Evolutionary conservation across 805 yeast genomes (phyloP), one percentile per base, ranked within the genome.

Genomic region (Debaryomyces tyrocola): DNA sequence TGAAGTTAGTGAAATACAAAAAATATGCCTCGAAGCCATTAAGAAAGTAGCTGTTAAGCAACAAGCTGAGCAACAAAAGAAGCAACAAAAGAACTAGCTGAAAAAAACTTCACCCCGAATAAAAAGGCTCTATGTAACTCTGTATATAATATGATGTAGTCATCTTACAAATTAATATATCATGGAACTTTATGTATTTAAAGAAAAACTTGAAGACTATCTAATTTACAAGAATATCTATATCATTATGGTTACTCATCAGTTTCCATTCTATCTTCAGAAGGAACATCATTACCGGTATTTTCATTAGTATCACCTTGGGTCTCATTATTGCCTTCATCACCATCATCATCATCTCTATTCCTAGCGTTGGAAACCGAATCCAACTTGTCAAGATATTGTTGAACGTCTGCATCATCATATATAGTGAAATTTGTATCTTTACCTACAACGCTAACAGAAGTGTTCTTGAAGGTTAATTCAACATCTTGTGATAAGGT

Each of bases 401-500:
- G 88, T 54, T 81, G 84, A 33, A 91, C 97, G 20, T 78, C 83
- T 40, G 89, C 97, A 58, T 90, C 96, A 53, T 94, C 98, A 56
- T 87, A 84, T 45, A 87, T 70, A 20, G 83, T 81, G 69, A 92
- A 90, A 18, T 82, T 79, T 36, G 77, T 75, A 55, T 82, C 95
- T 53, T 80, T 75, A 29, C 97, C 97, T n/a, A 92, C 98, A 42
- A 90, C 81, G 39, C 96, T 95, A 53, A 94, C 87, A 1, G 96
- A 85, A 4, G 97, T 87, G 70, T 94, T 94, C 51, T 84, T 81
- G 44, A 77, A 72, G 34, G 84, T 89, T 64, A 94, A 79, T 64
- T 94, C 96, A 64, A 90, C 91, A 66, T 94, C 99, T 69, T 91
- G 97, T 12, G 94, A 83, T 57, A 94, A 75, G 0, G 98, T 92